Evolutionary conservation across 305 asterid genomes (phyloP).

Genomic region (Fraxinus ornus): DNA sequence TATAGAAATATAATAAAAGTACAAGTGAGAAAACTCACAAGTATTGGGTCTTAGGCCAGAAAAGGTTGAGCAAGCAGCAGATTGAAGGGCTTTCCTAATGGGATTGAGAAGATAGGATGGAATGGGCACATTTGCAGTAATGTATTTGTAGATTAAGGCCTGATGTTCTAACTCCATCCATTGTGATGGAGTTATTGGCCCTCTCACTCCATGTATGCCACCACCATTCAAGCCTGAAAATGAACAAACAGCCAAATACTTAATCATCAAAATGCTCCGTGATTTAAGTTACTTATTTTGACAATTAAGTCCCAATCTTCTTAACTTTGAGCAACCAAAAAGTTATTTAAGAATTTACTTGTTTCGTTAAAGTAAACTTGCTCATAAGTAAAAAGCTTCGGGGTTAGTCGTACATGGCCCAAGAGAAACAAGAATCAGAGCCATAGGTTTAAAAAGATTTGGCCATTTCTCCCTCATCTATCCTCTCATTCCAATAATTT

Average conservation of each 20-base stretch:
- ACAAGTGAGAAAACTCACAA: slow-evolving; percentile 42
- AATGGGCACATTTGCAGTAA: slow-evolving; percentile 72
- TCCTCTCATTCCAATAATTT: background rate
- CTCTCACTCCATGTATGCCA: slow-evolving; percentile 44
- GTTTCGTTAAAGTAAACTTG: background rate
- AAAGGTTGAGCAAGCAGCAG: slow-evolving; percentile 60
- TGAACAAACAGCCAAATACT: too few relatives aligned
- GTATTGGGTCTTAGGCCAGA: slow-evolving; percentile 59
- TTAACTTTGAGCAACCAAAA: background rate
- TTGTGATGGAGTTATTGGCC: slow-evolving; percentile 89
- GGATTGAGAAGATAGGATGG: slow-evolving; percentile 83
- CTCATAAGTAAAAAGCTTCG: background rate
- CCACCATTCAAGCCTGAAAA: slow-evolving; percentile 43
- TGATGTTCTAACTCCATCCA: slow-evolving; percentile 96
- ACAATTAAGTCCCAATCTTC: background rate
- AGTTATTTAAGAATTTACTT: background rate
- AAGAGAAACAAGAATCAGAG: background rate
- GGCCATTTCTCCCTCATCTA: background rate
- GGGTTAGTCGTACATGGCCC: background rate
- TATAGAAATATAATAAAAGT: background rate
- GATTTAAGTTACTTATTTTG: background rate
- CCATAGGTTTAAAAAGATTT: background rate
- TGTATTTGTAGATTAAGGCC: slow-evolving; percentile 92
- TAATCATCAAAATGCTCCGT: background rate
- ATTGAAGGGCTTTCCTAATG: slow-evolving; percentile 76